Evolutionary conservation across 495 filamentous ascomycete species (phyloP).

Genomic region (Coniosporium apollinis): DNA sequence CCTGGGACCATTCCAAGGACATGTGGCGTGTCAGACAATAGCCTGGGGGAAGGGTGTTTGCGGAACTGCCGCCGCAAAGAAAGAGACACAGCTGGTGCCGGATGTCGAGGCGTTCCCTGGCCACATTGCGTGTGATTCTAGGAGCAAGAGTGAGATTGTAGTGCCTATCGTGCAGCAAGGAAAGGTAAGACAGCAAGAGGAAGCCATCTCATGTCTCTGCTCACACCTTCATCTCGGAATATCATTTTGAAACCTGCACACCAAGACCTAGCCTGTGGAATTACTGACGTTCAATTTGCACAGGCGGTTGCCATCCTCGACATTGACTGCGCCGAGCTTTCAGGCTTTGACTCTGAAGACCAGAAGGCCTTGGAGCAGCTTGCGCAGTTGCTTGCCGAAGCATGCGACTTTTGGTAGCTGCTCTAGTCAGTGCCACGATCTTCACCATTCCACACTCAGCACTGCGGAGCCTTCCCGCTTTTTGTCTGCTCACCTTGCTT

Average conservation of each 20-base stretch:
- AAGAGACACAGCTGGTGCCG: constrained; percentile 49
- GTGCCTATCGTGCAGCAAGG: constrained; percentile 53
- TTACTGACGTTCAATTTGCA: no score
- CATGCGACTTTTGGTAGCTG: constrained; percentile 44
- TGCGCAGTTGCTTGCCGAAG: constrained; percentile 42
- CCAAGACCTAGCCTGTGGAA: no score
- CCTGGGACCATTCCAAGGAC: constrained; percentile 77
- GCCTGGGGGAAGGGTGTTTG: constrained; percentile 68
- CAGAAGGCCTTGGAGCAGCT: constrained; percentile 50
- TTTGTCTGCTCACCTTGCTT: no score
- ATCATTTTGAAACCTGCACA: constrained; percentile 7
- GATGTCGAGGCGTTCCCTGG: constrained; percentile 68
- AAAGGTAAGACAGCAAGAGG: constrained; percentile 30
- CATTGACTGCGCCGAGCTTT: constrained; percentile 54
- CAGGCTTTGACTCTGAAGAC: constrained; percentile 67
- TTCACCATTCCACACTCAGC: no score
- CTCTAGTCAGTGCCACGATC: no score
- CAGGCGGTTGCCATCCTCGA: constrained; percentile 84
- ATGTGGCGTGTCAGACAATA: constrained; percentile 78
- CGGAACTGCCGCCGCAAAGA: constrained; percentile 51
- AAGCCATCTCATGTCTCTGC: background rate
- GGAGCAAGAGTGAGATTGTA: constrained; percentile 76
- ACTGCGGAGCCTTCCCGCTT: no score
- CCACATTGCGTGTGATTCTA: constrained; percentile 82
- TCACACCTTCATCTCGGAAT: constrained; percentile 3